A percentile compares a stretch with the other conserved stretches of the same genome.
Evolutionary conservation across 176 grass and related monocot species (phyloP).

Genomic region (Aegilops bicornis): DNA sequence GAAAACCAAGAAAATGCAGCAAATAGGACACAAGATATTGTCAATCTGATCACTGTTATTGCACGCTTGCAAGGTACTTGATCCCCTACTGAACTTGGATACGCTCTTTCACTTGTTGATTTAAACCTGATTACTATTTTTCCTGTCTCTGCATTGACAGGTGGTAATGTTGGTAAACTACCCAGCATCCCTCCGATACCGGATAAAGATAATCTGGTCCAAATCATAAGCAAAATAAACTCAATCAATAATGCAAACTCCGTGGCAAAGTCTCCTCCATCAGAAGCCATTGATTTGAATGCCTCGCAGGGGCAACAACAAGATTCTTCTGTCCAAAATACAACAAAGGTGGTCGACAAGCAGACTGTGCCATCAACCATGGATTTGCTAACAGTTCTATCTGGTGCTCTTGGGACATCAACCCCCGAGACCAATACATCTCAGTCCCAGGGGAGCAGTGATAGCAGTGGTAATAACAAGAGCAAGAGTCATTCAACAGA

Average conservation of each 20-base stretch:
- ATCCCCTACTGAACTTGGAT: not conserved
- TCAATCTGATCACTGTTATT: conserved; percentile 83
- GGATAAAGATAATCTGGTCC: conserved; percentile 74
- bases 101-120: not conserved
- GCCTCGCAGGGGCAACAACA: conserved; percentile 49
- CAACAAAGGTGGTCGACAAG: conserved; percentile 33
- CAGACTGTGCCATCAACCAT: conserved; percentile 54
- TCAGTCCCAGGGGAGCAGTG: conserved; percentile 88
- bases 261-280: conserved; percentile 44
- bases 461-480: conserved; percentile 90
- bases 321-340: conserved; percentile 55
- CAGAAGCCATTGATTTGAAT: conserved; percentile 81
- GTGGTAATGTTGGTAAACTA: conserved; percentile 55
- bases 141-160: conserved; percentile 32
- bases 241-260: conserved; percentile 60
- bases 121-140: conserved; percentile 1
- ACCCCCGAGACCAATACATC: conserved; percentile 53
- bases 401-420: conserved; percentile 59
- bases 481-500: conserved; percentile 63
- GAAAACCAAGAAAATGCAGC: conserved; percentile 76
- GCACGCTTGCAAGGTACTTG: conserved; percentile 75
- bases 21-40: conserved; percentile 73
- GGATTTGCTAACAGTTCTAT: conserved; percentile 68
- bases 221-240: conserved; percentile 82
- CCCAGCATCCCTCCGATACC: conserved; percentile 51